phyloP scores from a whole-genome alignment of 192 early-diverging fungal genomes.

The Coemansia sp. region DNA sequence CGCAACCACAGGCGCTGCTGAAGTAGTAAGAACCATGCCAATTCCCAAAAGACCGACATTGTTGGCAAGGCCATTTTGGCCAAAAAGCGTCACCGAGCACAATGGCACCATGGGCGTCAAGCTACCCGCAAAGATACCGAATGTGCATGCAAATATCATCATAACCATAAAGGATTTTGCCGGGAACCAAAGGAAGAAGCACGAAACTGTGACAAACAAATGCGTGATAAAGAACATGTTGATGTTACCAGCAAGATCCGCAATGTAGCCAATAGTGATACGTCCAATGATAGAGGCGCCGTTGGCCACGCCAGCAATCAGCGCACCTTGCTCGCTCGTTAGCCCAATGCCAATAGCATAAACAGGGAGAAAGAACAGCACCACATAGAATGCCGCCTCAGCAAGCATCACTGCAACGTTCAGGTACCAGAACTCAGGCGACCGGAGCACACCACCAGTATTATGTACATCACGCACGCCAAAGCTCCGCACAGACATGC shows the following conservation, averaged over 20 bases:
- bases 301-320: slow-evolving; percentile 65
- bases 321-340: slow-evolving; percentile 58
- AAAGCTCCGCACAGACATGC: slow-evolving; percentile 56
- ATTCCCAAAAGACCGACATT: slow-evolving; percentile 52
- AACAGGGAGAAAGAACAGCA: slow-evolving; percentile 50
- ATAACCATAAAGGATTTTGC: slow-evolving; percentile 54
- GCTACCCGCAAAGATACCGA: slow-evolving; percentile 54
- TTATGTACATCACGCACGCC: slow-evolving; percentile 53
- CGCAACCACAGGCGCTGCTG: slow-evolving; percentile 49
- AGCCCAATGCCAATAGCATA: slow-evolving; percentile 63
- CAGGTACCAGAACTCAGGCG: slow-evolving; percentile 55
- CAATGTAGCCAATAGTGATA: slow-evolving; percentile 63
- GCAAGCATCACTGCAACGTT: slow-evolving; percentile 56
- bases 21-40: slow-evolving; percentile 53
- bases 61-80: slow-evolving; percentile 51
- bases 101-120: slow-evolving; percentile 53
- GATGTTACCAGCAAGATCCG: slow-evolving; percentile 59
- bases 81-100: slow-evolving; percentile 56
- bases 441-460: slow-evolving; percentile 44
- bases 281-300: slow-evolving; percentile 65
- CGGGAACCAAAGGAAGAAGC: slow-evolving; percentile 55
- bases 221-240: slow-evolving; percentile 57
- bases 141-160: slow-evolving; percentile 53
- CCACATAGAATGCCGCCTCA: slow-evolving; percentile 53
- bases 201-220: slow-evolving; percentile 45